A percentile compares a stretch with the other conserved stretches of the same genome.
Evolutionary conservation across 179 eudicot species (phyloP).

Genomic region (Vitellaria paradoxa): DNA sequence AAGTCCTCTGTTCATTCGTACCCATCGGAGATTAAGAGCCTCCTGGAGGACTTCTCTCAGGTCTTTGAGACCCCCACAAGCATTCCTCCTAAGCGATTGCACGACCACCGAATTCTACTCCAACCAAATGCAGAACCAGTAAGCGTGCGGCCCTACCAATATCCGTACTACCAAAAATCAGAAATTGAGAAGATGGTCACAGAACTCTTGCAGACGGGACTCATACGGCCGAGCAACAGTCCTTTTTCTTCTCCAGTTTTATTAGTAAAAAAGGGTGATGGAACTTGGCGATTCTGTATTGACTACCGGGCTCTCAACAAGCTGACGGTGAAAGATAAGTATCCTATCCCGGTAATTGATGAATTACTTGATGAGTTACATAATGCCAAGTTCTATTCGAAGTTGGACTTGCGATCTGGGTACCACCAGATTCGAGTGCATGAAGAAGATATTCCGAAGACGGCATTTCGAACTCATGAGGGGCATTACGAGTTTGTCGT

Average conservation of each 20-base stretch:
- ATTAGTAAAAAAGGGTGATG: background rate
- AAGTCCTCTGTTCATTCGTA: background rate
- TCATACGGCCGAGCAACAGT: background rate
- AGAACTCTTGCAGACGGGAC: background rate
- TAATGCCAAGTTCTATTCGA: background rate
- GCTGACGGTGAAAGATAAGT: slow-evolving; percentile 4
- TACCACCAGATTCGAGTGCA: slow-evolving; percentile 17
- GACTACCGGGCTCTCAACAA: background rate
- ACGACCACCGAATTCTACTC: background rate
- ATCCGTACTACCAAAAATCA: background rate
- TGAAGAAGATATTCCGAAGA: slow-evolving; percentile 8
- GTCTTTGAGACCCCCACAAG: slow-evolving; percentile 1
- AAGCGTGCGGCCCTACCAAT: background rate
- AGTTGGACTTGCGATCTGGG: slow-evolving; percentile 14
- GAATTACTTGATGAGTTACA: slow-evolving; percentile 14
- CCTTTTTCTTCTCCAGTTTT: background rate
- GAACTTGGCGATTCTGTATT: background rate
- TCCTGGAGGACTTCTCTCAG: background rate
- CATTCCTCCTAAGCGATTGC: background rate
- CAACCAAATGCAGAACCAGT: background rate
- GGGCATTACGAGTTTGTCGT: slow-evolving; percentile 11
- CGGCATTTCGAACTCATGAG: slow-evolving; percentile 12
- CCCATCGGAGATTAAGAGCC: background rate
- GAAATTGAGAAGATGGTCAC: slow-evolving; percentile 3
- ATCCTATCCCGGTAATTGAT: background rate